Percentiles rank a stretch among this genome's conserved stretches.
Evolutionary conservation across 2,329 filamentous ascomycete species (phyloP).

Genomic region (Ustulina deusta): DNA sequence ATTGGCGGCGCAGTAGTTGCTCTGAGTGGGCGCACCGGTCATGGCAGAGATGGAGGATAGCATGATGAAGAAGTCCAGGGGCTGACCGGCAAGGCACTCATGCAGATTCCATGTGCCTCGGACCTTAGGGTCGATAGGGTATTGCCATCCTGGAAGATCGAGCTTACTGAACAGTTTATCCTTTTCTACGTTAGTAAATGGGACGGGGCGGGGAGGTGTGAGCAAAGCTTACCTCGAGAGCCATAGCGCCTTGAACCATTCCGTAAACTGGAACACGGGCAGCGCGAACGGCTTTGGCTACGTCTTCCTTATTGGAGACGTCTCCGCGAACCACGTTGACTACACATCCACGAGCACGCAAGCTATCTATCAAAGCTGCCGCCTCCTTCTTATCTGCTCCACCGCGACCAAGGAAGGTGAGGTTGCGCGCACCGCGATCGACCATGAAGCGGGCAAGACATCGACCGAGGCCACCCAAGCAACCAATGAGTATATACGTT

Average conservation of each 20-base stretch:
- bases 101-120: conserved; percentile 38
- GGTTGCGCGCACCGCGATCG: conserved; percentile 47
- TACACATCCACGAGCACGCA: conserved; percentile 44
- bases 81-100: conserved; percentile 26
- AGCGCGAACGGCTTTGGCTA: conserved; percentile 37
- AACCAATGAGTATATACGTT: conserved; percentile 43
- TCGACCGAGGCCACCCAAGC: conserved; percentile 50
- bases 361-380: conserved; percentile 41
- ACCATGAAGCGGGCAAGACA: conserved; percentile 52
- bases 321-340: conserved; percentile 47
- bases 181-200: conserved; percentile 12
- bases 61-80: conserved; percentile 56
- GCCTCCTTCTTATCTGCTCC: conserved; percentile 46
- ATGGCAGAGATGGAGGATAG: conserved; percentile 50
- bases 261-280: conserved; percentile 41
- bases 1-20: conserved; percentile 49
- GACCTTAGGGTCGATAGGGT: conserved; percentile 38
- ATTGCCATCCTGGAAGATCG: conserved; percentile 36
- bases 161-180: conserved; percentile 28
- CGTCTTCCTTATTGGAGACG: conserved; percentile 43
- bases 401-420: conserved; percentile 50
- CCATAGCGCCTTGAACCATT: conserved; percentile 48
- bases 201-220: not conserved
- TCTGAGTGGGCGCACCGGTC: conserved; percentile 50
- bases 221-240: conserved; percentile 49